Conservation (phyloP, 2,329 filamentous ascomycete genomes). For the Pseudogymnoascus sp. region DNA sequence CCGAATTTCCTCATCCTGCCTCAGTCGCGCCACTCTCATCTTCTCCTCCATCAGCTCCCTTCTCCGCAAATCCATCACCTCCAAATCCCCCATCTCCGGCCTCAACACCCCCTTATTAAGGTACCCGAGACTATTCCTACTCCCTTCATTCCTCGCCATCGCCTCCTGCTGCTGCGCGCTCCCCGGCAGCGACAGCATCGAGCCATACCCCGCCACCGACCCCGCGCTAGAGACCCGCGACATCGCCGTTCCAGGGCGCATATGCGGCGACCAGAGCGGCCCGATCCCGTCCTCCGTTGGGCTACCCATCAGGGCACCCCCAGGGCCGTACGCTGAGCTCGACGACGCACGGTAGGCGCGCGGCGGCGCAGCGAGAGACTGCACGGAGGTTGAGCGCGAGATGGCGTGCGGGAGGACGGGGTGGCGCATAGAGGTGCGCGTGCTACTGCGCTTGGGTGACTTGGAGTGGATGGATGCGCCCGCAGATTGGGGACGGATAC, state of each 20-base stretch:
- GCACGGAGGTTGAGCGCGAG: background rate
- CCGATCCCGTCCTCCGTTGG: background rate
- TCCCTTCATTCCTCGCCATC: background rate
- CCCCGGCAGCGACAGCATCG: background rate
- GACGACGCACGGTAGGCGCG: background rate
- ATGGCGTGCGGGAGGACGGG: background rate
- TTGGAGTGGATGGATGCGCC: background rate
- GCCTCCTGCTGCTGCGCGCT: background rate
- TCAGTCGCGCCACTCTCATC: conserved; percentile 12
- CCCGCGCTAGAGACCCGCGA: background rate
- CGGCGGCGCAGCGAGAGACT: background rate
- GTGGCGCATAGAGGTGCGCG: conserved; percentile 1
- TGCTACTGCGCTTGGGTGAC: background rate
- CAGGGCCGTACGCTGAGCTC: background rate
- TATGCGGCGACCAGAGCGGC: background rate
- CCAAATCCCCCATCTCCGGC: conserved; percentile 2
- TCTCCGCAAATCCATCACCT: conserved; percentile 3
- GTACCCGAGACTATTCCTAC: background rate
- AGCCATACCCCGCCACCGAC: background rate
- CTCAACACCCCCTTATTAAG: background rate
- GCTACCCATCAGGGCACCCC: background rate
- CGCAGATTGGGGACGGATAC: background rate
- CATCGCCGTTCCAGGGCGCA: background rate
- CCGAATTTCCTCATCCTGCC: conserved; percentile 23
- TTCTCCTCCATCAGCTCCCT: conserved; percentile 2